These are phyloP conservation scores for Knoxia roxburghii DNA, from an alignment of 257 asterid genomes.

Conservation along the genomic window DNA sequence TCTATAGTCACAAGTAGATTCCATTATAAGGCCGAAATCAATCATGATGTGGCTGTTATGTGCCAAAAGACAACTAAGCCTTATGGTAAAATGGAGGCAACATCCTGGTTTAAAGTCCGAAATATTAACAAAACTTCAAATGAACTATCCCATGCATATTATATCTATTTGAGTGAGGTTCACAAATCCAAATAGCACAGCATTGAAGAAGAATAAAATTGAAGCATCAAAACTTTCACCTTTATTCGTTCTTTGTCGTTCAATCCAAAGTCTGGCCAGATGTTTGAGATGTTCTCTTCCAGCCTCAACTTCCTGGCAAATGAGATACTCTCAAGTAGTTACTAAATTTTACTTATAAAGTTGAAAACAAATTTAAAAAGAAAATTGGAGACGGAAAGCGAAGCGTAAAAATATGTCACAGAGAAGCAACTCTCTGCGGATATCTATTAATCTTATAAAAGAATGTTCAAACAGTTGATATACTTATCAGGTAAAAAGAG, in stretches of 20 bases:
- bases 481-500: neutral
- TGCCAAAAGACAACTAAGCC: neutral
- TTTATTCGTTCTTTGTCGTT: conserved; percentile 76
- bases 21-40: neutral
- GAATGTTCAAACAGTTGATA: neutral
- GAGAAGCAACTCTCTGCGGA: neutral
- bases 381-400: conserved; percentile 1
- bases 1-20: neutral
- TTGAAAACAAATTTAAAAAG: neutral
- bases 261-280: conserved; percentile 86
- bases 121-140: neutral
- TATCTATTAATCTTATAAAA: neutral
- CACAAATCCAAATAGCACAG: neutral
- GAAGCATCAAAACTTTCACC: conserved; percentile 37
- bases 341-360: neutral
- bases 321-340: conserved; percentile 12
- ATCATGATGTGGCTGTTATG: neutral
- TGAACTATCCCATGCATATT: neutral
- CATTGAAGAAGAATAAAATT: neutral
- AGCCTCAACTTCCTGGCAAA: conserved; percentile 73
- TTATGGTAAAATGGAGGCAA: neutral
- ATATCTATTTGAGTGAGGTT: too few relatives aligned
- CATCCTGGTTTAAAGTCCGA: neutral
- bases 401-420: neutral
- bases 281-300: conserved; percentile 58